Evolutionary conservation across 345 rosid genomes (phyloP), one percentile per base, ranked within the genome.

Genomic region (Populus deltoides): DNA sequence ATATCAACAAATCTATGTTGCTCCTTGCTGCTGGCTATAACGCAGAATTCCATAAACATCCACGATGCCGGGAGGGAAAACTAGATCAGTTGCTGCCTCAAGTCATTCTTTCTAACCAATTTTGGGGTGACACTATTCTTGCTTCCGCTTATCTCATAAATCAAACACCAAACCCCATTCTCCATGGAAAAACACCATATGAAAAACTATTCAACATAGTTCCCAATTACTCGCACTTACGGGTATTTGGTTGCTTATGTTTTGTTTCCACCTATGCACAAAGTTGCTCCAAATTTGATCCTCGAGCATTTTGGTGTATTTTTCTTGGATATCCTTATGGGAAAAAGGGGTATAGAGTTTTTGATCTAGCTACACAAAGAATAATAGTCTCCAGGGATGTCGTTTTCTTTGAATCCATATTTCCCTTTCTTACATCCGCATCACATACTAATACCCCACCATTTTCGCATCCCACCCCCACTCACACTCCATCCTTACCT

Each of bases 61-160:
- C 6, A 89, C 16, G 4, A 89, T 80, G 55, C 92, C 92, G 0
- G 92, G 90, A 63, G 92, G 92, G 65, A 89, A 88, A 35, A 88
- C 92, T 2, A 87, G 90, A 80, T 88, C 92, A 0, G 84, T 89
- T 43, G 92, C 90, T 2, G 86, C 90, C 79, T 35, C 72, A 47
- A 49, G 72, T 51, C 13, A 15, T 17, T 45, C 15, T 76, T 15
- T 29, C 31, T 15, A 17, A 24, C 1, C 7, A 35, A 16, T 62
- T 74, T 0, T 62, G 27, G 39, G 1, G 36, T 0, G 70, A 61
- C 5, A 17, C 51, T 8, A 16, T 74, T 47, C 17, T 72, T 18
- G 12, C 12, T 31, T 1, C 67, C 5, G 16, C 67, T 2, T 63
- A 63, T 7, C 67, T 63, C 36, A 72, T 72, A 0, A 72, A 73